These are phyloP conservation scores for Fragaria iinumae DNA, from an alignment of 306 rosid genomes.

Conservation along the genomic window DNA sequence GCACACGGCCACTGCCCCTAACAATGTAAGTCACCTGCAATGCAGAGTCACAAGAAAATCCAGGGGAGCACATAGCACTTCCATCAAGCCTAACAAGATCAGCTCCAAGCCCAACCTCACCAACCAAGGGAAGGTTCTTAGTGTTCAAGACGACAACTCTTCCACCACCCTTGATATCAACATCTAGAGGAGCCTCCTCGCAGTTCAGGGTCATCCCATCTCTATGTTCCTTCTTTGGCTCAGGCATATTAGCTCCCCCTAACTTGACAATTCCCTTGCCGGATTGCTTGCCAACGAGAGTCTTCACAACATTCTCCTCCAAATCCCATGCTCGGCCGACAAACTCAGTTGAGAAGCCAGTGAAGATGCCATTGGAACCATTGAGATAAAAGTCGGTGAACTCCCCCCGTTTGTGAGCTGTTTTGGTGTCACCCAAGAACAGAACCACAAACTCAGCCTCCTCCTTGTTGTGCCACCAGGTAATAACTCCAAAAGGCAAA, in stretches of 20 bases:
- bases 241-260: constrained; percentile 42
- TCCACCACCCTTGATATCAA: constrained; percentile 71
- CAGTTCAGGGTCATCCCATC: constrained; percentile 74
- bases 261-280: constrained; percentile 59
- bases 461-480: constrained; percentile 81
- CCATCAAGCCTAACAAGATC: constrained; percentile 78
- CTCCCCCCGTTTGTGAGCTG: constrained; percentile 77
- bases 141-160: constrained; percentile 80
- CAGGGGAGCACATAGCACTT: constrained; percentile 78
- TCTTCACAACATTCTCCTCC: constrained; percentile 46
- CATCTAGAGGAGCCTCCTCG: constrained; percentile 74
- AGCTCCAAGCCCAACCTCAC: constrained; percentile 83
- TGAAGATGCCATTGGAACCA: constrained; percentile 73
- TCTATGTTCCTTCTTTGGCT: constrained; percentile 54
- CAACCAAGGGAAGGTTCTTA: constrained; percentile 76
- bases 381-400: constrained; percentile 69
- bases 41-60: constrained; percentile 77
- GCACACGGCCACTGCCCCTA: constrained; percentile 70
- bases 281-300: constrained; percentile 52
- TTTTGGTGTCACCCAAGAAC: constrained; percentile 72
- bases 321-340: constrained; percentile 83
- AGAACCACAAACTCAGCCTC: constrained; percentile 70
- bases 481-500: constrained; percentile 75
- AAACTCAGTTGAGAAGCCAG: constrained; percentile 68
- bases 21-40: constrained; percentile 76